Conservation (phyloP, 129 eudicot genomes). For the Deinandra increscens region DNA sequence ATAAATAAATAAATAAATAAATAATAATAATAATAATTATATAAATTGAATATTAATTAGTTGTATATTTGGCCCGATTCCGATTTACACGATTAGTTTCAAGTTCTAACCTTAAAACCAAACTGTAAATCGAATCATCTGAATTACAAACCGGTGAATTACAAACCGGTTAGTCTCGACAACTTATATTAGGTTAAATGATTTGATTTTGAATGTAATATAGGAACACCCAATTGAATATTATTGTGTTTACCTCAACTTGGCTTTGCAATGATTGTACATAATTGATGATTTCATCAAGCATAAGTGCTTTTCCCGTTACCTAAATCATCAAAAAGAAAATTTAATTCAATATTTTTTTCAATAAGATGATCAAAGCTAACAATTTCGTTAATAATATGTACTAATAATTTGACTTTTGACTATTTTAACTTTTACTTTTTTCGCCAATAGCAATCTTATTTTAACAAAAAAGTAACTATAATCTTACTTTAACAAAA, state of each 20-base stretch:
- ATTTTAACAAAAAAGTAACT: too few species aligned
- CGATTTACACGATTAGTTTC: not conserved
- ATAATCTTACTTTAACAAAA: too few species aligned
- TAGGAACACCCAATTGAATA: not conserved
- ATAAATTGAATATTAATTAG: not conserved
- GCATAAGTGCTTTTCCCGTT: conserved; percentile 95
- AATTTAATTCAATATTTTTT: not conserved
- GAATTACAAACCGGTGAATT: too few species aligned
- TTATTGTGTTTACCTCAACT: conserved; percentile 66
- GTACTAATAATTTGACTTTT: too few species aligned
- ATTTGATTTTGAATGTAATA: too few species aligned
- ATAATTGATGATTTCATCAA: conserved; percentile 91
- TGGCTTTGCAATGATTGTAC: conserved; percentile 93
- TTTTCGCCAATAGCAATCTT: too few species aligned
- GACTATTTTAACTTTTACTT: too few species aligned
- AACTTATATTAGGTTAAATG: not conserved
- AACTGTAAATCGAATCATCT: not conserved
- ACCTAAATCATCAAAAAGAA: conserved; percentile 43
- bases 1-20: too few species aligned
- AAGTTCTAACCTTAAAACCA: not conserved
- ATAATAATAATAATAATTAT: too few species aligned
- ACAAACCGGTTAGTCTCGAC: not conserved
- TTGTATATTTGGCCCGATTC: not conserved
- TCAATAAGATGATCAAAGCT: not conserved
- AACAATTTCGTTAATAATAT: too few species aligned